Base-by-base conservation (phyloP, 305 asterid genomes). In the Rubia peregrina region DNA sequence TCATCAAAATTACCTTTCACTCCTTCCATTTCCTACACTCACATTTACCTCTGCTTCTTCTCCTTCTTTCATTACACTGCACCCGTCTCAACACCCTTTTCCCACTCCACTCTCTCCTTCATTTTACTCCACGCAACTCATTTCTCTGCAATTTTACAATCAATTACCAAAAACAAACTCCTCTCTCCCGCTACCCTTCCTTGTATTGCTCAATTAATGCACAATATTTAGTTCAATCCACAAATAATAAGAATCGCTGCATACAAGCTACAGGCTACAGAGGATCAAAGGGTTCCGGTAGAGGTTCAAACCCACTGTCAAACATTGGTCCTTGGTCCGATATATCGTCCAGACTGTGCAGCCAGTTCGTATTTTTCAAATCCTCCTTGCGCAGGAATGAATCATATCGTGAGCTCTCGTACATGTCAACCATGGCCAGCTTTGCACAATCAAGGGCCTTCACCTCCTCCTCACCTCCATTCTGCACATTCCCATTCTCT, bases 361-460 rank as follows among this genome's bases (percentile, higher is more conserved):
- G 88, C 99, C 99, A 91, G 67, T 85, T 91, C 16, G 91, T 77
- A 82, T 88, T 89, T 85, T 88, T 94, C 77, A 88, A 76, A 80
- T 94, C 99, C 85, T 94, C 99, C 78, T 83, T 91, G 17, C 88
- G 90, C 67, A 94, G 88, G 77, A 94, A 85, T 74, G 83, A 83
- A 73, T 94, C 99, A 26, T 91, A 94, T 36, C 97, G 89, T 21
- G 92, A 91, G 75, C 98, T 94, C 80, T 91, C 99, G 24, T 91
- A 89, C 9, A 91, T 88, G 71, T 94, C 96, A 5, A 61, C 69
- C 74, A 80, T 83, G 69, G 80, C 75, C 67, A 91, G 69, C 77
- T 81, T 91, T 70, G 92, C 90, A 17, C 86, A 82, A 38, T 79
- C 71, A 55, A 77, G 86, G 67, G 77, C 73, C 79, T 61, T 89